Percentiles rank a stretch among this genome's conserved stretches.
Conservation (phyloP, 495 filamentous ascomycete genomes). For the Rusavskia elegans region DNA sequence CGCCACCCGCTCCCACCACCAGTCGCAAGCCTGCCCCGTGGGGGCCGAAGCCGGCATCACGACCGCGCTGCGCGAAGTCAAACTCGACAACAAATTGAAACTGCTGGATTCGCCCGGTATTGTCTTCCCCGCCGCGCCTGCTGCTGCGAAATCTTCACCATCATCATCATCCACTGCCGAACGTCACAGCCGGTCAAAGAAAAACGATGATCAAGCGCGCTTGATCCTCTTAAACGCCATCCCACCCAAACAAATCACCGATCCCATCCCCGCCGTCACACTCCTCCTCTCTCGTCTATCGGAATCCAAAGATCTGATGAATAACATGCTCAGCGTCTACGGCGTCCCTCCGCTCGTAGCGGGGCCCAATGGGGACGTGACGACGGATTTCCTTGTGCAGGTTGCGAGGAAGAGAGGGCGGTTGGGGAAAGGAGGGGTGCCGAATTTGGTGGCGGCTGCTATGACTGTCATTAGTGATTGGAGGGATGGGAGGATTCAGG, state of each 20-base stretch:
- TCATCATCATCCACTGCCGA: too few relatives aligned
- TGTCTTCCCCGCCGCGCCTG: conserved; percentile 53
- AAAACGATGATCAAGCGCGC: conserved; percentile 64
- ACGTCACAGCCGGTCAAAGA: neutral
- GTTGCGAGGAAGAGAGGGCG: conserved; percentile 85
- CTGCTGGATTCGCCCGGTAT: conserved; percentile 92
- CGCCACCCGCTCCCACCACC: conserved; percentile 5
- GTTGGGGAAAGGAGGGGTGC: conserved; percentile 77
- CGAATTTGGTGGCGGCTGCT: conserved; percentile 74
- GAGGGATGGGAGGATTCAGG: conserved; percentile 88
- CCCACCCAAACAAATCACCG: conserved; percentile 83
- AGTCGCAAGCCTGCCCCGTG: conserved; percentile 53
- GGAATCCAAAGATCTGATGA: conserved; percentile 42
- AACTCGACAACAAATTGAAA: conserved; percentile 88
- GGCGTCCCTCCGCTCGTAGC: conserved; percentile 61
- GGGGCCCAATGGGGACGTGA: conserved; percentile 44
- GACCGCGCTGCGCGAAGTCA: conserved; percentile 73
- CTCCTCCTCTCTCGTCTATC: conserved; percentile 68
- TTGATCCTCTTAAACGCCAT: conserved; percentile 81
- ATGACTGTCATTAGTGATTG: conserved; percentile 90
- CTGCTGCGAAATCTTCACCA: conserved; percentile 17
- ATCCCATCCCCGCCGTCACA: conserved; percentile 72
- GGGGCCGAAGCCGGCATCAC: conserved; percentile 92
- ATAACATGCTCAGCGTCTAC: conserved; percentile 69
- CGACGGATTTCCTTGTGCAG: conserved; percentile 86